Percentiles rank a stretch among this genome's conserved stretches.
Conservation (phyloP, 129 eudicot genomes). For the Deinandra increscens region DNA sequence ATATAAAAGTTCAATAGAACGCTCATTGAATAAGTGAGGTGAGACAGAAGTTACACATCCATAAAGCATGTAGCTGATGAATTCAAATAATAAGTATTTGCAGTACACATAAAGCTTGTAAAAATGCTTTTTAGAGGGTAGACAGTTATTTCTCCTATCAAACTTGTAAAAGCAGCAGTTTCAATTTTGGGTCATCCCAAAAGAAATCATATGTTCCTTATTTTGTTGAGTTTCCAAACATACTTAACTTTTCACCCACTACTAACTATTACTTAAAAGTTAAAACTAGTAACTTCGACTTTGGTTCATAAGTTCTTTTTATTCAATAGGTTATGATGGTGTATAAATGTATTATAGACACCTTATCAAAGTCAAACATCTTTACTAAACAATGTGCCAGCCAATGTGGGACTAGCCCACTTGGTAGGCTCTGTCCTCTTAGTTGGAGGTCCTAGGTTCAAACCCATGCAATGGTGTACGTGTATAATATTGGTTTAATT, state of each 20-base stretch:
- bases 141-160: conserved; percentile 1
- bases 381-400: background rate
- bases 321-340: background rate
- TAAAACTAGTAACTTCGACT: background rate
- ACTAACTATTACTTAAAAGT: background rate
- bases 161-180: background rate
- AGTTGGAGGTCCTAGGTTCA: too few species aligned
- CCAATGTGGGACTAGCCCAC: too few species aligned
- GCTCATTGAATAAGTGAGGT: conserved; percentile 10
- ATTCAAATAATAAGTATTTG: background rate
- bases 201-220: background rate
- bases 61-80: conserved; percentile 3
- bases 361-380: conserved; percentile 7
- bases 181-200: background rate
- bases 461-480: too few species aligned
- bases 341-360: background rate
- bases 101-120: background rate
- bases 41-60: conserved; percentile 3
- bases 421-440: too few species aligned
- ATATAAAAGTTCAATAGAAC: conserved; percentile 9
- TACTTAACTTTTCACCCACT: background rate
- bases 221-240: background rate
- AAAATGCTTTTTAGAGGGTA: background rate
- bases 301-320: background rate
- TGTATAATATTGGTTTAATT: too few species aligned